Evolutionary conservation across 768 basidiomycete species (phyloP).

Genomic region (Phaeolepiota aurea): DNA sequence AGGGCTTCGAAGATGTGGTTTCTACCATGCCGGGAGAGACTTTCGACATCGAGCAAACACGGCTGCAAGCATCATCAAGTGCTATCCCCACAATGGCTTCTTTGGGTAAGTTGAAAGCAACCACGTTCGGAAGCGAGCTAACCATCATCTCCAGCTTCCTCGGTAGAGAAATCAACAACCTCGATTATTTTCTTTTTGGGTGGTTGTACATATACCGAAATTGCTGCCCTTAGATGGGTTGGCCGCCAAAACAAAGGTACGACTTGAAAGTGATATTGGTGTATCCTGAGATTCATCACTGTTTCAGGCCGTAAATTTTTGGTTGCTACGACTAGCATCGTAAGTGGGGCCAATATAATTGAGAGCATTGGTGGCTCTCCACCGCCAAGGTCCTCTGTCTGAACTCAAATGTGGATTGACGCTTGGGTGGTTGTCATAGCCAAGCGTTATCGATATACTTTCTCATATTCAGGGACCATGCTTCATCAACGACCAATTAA

Average conservation of each 20-base stretch:
- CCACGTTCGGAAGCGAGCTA: not conserved
- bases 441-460: too few relatives aligned
- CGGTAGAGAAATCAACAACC: constrained; percentile 59
- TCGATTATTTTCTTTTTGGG: constrained; percentile 96
- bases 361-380: constrained; percentile 55
- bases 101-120: constrained; percentile 18
- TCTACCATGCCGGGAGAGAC: constrained; percentile 77
- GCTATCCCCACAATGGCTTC: constrained; percentile 16
- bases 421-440: too few relatives aligned
- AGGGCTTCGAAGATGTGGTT: constrained; percentile 90
- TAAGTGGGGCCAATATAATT: constrained; percentile 69
- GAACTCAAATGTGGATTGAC: too few relatives aligned
- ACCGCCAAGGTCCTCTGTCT: too few relatives aligned
- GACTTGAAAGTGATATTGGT: not conserved
- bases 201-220: constrained; percentile 96
- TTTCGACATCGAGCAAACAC: constrained; percentile 64
- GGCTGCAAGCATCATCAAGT: constrained; percentile 17
- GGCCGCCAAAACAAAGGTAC: constrained; percentile 75
- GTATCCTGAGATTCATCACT: constrained; percentile 5
- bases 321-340: constrained; percentile 86
- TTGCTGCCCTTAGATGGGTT: constrained; percentile 92
- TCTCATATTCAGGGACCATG: too few relatives aligned
- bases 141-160: constrained; percentile 25
- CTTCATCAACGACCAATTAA: too few relatives aligned
- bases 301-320: constrained; percentile 73